These are phyloP conservation scores for Neurospora terricola DNA, from an alignment of 495 filamentous ascomycete species.

Conservation along the genomic window DNA sequence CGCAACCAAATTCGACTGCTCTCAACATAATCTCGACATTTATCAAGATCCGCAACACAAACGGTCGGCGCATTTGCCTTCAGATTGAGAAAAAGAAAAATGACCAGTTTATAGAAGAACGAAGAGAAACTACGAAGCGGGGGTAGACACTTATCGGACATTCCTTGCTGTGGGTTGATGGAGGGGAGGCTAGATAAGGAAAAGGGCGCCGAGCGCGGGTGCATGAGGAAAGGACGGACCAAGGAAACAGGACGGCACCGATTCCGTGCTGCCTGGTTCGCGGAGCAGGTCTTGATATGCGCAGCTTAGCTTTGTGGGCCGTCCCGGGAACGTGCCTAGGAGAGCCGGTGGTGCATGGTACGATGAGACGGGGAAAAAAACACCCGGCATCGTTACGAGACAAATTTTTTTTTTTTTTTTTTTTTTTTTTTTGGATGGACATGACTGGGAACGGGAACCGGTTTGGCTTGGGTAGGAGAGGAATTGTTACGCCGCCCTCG, in stretches of 20 bases:
- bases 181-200: not conserved
- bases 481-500: not conserved
- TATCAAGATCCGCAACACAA: not conserved
- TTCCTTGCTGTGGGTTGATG: not conserved
- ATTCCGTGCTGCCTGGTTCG: not conserved
- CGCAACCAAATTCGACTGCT: not conserved
- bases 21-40: not conserved
- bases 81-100: not conserved
- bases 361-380: not conserved
- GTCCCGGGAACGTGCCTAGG: not conserved
- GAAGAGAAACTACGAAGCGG: not conserved
- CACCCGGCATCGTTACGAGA: not conserved
- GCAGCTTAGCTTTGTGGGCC: not conserved
- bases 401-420: not conserved
- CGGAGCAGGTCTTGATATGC: not conserved
- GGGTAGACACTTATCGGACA: not conserved
- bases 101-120: not conserved
- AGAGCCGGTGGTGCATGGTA: not conserved
- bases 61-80: not conserved
- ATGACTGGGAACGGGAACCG: not conserved
- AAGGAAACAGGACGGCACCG: not conserved
- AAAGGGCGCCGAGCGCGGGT: not conserved
- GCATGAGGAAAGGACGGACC: not conserved
- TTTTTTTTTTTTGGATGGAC: not conserved
- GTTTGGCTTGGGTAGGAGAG: not conserved